Evolutionary conservation across 1,139 yeast genomes (phyloP), one percentile per base, ranked within the genome.

Genomic region (Geotrichum fermentans): DNA sequence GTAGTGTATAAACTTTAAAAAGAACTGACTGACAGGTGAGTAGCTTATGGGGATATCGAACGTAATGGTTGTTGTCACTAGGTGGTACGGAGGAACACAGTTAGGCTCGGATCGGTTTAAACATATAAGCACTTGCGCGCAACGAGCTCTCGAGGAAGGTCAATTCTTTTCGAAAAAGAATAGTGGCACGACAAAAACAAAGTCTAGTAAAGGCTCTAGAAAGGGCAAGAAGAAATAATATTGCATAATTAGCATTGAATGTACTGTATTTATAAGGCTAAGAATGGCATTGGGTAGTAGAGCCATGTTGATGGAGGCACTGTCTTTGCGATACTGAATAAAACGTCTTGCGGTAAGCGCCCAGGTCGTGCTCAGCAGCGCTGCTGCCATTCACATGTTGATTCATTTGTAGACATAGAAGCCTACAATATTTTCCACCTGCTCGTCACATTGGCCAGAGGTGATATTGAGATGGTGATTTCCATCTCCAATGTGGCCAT

Each of bases 401-500:
- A 90, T 85, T 85, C 92, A 89, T 70, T 92, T 95, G 62, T 88
- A 92, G 24, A 92, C 92, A 69, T 83, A 90, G 37, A 97, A 97
- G 68, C 90, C 97, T 55, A 90, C 74, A 1, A 76, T 78, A 49
- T 75, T 70, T 69, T 90, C 97, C 50, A 90, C 83, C 29, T 73
- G 76, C 65, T 85, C 83, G 57, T 77, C 76, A 68, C 90, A 90
- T 60, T 80, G 76, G 64, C 96, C 78, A n/a, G 88, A 95, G 43
- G 92, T 82, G 45, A 90, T 94, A 64, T 90, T 90, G 63, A 92
- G 77, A 66, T 90, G 97, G 60, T 90, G 74, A 69, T 90, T 90
- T 47, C 97, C 97, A 64, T 90, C 97, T 52, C 97, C 97, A 61
- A 90, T 76, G 62, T 90, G 97, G 21, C 97, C 97, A 61, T 90